These are phyloP conservation scores for Tranzscheliella williamsii DNA, from an alignment of 1,284 basidiomycete genomes.

Conservation along the genomic window DNA sequence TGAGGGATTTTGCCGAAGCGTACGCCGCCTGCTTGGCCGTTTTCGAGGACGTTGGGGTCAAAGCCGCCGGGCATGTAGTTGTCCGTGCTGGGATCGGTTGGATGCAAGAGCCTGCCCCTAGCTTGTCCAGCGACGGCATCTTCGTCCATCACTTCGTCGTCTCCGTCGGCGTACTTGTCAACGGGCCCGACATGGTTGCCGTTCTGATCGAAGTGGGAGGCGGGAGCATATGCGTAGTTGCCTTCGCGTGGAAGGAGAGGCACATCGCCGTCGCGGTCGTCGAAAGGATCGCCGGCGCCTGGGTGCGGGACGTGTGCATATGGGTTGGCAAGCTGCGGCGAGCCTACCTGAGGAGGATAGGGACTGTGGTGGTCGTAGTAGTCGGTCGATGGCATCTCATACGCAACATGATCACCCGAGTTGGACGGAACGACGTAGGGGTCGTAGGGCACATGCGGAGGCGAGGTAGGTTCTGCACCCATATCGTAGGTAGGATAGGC, in stretches of 20 bases:
- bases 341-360: conserved; percentile 8
- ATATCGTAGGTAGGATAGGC: conserved; percentile 44
- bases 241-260: conserved; percentile 40
- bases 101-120: conserved; percentile 10
- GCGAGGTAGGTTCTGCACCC: conserved; percentile 24
- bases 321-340: conserved; percentile 29
- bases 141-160: conserved; percentile 43
- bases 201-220: conserved; percentile 46
- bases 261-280: conserved; percentile 32
- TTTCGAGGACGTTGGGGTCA: conserved; percentile 40
- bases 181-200: conserved; percentile 44
- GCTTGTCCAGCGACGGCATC: conserved; percentile 39
- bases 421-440: conserved; percentile 26
- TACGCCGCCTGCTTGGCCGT: conserved; percentile 39
- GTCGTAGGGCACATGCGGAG: conserved; percentile 26
- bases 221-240: conserved; percentile 49
- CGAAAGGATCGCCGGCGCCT: conserved; percentile 15
- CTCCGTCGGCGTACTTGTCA: conserved; percentile 35
- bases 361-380: conserved; percentile 18
- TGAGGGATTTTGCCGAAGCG: conserved; percentile 54
- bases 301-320: conserved; percentile 20
- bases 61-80: conserved; percentile 51
- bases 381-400: conserved; percentile 26
- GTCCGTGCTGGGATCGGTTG: conserved; percentile 8
- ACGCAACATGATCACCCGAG: conserved; percentile 25